These are phyloP conservation scores for Amylostereum areolatum DNA, from an alignment of 1,284 basidiomycete species.

Conservation along the genomic window DNA sequence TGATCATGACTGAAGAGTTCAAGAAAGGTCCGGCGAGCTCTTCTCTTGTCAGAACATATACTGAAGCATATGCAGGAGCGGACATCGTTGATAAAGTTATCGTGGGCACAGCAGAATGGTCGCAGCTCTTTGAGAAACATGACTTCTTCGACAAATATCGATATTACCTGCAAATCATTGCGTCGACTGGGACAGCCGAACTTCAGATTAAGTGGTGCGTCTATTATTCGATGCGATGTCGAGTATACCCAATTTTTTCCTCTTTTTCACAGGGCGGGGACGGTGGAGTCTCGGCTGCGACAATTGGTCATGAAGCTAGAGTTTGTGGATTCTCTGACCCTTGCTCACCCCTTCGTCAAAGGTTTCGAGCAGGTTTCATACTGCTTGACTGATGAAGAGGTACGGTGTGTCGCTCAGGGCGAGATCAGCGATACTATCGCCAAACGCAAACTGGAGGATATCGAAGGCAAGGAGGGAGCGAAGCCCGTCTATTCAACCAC, in stretches of 20 bases:
- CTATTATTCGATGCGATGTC: conserved; percentile 3
- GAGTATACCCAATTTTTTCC: no score
- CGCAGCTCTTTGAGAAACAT: conserved; percentile 87
- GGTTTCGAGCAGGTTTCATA: conserved; percentile 87
- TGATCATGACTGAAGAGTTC: conserved; percentile 96
- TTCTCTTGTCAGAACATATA: conserved; percentile 1
- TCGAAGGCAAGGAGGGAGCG: conserved; percentile 70
- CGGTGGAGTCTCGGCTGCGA: conserved; percentile 95
- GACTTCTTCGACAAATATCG: conserved; percentile 98
- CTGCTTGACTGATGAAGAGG: conserved; percentile 84
- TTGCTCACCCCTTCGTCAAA: conserved; percentile 95
- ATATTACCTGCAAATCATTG: conserved; percentile 98
- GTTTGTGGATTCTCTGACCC: conserved; percentile 84
- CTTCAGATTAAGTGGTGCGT: conserved; percentile 92
- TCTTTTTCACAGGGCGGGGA: conserved; percentile 63
- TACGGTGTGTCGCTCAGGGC: conserved; percentile 85
- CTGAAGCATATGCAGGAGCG: conserved; percentile 50
- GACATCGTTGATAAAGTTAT: conserved; percentile 93
- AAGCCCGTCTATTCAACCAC: conserved; percentile 87
- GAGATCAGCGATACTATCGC: conserved; percentile 71
- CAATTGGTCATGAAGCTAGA: conserved; percentile 98
- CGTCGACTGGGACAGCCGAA: conserved; percentile 80
- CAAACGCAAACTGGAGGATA: conserved; percentile 76
- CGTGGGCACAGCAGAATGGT: conserved; percentile 82
- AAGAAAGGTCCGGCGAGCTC: conserved; percentile 62